Evolutionary conservation across 2,329 filamentous ascomycete genomes (phyloP).

Genomic region (Beauveria bassiana): DNA sequence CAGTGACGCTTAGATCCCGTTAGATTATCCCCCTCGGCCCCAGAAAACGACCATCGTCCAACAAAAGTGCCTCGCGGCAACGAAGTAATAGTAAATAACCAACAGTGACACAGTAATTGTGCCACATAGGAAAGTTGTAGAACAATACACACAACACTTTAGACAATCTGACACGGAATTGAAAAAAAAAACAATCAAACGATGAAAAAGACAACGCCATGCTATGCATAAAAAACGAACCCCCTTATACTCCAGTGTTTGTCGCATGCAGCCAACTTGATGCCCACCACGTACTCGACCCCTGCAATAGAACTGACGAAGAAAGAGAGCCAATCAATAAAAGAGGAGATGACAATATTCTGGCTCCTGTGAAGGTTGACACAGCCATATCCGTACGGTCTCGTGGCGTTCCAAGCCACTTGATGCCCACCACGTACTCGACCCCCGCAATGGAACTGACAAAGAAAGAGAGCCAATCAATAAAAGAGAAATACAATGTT

Average conservation of each 20-base stretch:
- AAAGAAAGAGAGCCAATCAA: no score
- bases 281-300: not conserved
- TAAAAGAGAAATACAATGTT: no score
- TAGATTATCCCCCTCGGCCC: not conserved
- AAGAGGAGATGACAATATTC: not conserved
- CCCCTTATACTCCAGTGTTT: not conserved
- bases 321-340: not conserved
- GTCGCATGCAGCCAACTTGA: not conserved
- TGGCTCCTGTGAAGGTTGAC: not conserved
- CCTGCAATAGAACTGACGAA: not conserved
- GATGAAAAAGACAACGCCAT: constrained; percentile 2
- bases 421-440: no score
- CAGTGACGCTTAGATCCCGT: not conserved
- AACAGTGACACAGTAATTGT: not conserved
- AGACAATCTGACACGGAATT: not conserved
- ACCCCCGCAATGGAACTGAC: no score
- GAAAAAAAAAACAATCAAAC: not conserved
- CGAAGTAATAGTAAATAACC: not conserved
- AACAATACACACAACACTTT: not conserved
- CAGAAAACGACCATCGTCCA: not conserved
- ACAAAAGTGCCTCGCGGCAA: not conserved
- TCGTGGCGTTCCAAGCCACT: not conserved
- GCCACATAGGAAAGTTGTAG: not conserved
- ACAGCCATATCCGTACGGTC: not conserved
- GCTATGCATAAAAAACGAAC: constrained; percentile 7